These are phyloP conservation scores for Candida xyloterini DNA, from an alignment of 805 yeast species.

Conservation along the genomic window DNA sequence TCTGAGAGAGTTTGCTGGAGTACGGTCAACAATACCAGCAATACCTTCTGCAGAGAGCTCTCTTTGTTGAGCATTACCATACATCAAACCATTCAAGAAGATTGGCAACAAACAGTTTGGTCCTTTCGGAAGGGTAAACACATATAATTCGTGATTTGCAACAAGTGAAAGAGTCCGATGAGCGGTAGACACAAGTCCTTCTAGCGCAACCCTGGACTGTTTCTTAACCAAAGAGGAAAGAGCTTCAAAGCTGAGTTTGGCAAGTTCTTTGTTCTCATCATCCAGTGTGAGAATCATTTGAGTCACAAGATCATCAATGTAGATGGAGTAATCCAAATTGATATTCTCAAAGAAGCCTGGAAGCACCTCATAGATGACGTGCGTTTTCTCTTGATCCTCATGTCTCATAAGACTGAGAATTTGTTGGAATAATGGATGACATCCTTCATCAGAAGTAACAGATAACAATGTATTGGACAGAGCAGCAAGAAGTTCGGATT, in stretches of 20 bases:
- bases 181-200: conserved; percentile 76
- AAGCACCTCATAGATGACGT: conserved; percentile 61
- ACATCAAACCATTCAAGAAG: conserved; percentile 92
- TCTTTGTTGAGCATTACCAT: conserved; percentile 80
- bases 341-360: conserved; percentile 70
- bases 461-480: conserved; percentile 71
- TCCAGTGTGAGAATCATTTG: conserved; percentile 71
- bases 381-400: conserved; percentile 65
- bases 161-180: conserved; percentile 65
- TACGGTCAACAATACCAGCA: conserved; percentile 79
- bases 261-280: conserved; percentile 61
- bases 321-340: conserved; percentile 64
- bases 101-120: conserved; percentile 87
- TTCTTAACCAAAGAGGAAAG: conserved; percentile 63
- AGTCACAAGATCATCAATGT: conserved; percentile 70
- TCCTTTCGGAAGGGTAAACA: conserved; percentile 74
- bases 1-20: conserved; percentile 78
- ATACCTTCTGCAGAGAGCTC: conserved; percentile 86
- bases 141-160: conserved; percentile 67
- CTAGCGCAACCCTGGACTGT: conserved; percentile 74
- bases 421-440: conserved; percentile 82
- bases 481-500: conserved; percentile 45
- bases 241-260: conserved; percentile 61
- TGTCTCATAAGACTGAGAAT: conserved; percentile 71
- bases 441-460: conserved; percentile 72